Conservation (phyloP, 2,329 filamentous ascomycete genomes). For the Alternaria gaisen region DNA sequence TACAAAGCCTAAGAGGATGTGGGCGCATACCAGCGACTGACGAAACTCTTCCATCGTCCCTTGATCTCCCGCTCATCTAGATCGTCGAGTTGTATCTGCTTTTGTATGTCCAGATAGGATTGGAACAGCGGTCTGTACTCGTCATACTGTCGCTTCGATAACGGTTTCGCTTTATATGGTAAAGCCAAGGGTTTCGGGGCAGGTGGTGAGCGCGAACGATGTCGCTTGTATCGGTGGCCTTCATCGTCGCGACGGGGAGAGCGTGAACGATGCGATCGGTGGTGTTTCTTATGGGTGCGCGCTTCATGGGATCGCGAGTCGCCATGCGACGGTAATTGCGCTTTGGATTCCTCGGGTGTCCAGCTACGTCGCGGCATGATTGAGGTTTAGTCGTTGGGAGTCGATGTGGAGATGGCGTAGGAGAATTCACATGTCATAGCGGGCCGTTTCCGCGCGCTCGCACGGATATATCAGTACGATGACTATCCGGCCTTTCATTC, state of each 20-base stretch:
- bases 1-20: neutral
- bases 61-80: slow-evolving; percentile 78
- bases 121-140: slow-evolving; percentile 77
- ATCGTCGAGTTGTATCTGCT: slow-evolving; percentile 72
- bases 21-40: slow-evolving; percentile 77
- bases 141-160: slow-evolving; percentile 74
- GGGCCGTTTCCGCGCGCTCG: neutral
- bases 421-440: neutral
- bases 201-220: slow-evolving; percentile 45
- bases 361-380: slow-evolving; percentile 10
- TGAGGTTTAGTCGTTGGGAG: neutral
- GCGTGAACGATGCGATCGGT: slow-evolving; percentile 49
- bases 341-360: slow-evolving; percentile 5
- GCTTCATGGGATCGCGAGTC: slow-evolving; percentile 18
- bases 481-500: neutral
- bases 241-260: slow-evolving; percentile 42
- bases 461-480: neutral
- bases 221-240: slow-evolving; percentile 36
- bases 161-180: slow-evolving; percentile 70
- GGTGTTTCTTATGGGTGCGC: slow-evolving; percentile 47
- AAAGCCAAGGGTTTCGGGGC: slow-evolving; percentile 52
- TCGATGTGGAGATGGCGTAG: neutral
- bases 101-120: slow-evolving; percentile 88
- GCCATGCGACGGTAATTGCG: slow-evolving; percentile 1
- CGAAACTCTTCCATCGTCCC: slow-evolving; percentile 93